A percentile compares a stretch with the other conserved stretches of the same genome.
phyloP scores from a whole-genome alignment of 225 moss, liverwort and hornwort species.

The Pseudisothecium myosuroides region DNA sequence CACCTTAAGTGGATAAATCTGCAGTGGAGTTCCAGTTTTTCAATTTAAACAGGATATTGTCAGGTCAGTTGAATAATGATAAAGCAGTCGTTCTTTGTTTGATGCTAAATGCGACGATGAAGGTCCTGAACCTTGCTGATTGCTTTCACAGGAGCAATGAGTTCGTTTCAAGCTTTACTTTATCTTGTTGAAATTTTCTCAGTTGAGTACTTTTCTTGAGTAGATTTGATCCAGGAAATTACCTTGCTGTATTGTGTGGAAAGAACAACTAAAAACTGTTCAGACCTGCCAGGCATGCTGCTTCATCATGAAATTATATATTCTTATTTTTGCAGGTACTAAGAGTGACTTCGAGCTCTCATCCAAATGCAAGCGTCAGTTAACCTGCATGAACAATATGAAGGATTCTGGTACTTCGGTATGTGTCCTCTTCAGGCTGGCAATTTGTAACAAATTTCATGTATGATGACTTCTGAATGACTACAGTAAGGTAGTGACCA shows the following conservation, averaged over 20 bases:
- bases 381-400: conserved; percentile 15
- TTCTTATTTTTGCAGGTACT: conserved; percentile 7
- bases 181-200: background rate
- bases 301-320: background rate
- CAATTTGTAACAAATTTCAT: background rate
- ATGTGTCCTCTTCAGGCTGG: background rate
- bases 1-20: background rate
- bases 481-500: too few relatives aligned
- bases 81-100: conserved; percentile 9
- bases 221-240: background rate
- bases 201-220: background rate
- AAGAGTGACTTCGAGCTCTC: conserved; percentile 21
- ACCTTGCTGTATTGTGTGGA: background rate
- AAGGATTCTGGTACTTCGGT: conserved; percentile 12
- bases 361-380: conserved; percentile 8
- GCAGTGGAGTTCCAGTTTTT: conserved; percentile 42
- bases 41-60: conserved; percentile 24
- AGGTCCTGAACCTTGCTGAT: conserved; percentile 39
- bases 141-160: conserved; percentile 27
- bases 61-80: conserved; percentile 25
- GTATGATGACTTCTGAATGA: background rate
- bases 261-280: background rate
- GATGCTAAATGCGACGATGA: conserved; percentile 31
- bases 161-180: background rate
- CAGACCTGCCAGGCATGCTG: background rate